A percentile compares a stretch with the other conserved stretches of the same genome.
phyloP scores from a whole-genome alignment of 495 filamentous ascomycete species.

The Hyaloscypha finlandica region DNA sequence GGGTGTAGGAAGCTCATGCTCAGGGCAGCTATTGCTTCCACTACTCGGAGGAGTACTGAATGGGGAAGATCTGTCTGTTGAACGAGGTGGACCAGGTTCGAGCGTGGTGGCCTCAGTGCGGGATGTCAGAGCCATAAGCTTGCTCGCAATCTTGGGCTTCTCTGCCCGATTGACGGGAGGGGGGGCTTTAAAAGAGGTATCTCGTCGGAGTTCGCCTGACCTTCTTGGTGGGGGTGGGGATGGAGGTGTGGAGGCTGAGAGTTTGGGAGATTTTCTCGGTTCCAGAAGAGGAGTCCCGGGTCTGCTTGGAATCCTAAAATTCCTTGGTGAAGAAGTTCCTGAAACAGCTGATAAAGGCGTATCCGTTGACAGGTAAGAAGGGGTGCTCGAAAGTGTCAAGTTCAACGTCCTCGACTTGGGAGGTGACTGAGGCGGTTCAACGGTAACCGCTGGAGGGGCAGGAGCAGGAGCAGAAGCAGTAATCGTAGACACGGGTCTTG shows the following conservation, averaged over 20 bases:
- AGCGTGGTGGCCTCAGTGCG: conserved; percentile 31
- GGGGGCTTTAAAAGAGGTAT: conserved; percentile 50
- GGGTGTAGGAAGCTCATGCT: conserved; percentile 43
- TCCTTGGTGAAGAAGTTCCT: conserved; percentile 50
- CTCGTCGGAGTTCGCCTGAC: conserved; percentile 51
- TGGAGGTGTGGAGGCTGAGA: conserved; percentile 45
- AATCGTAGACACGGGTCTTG: conserved; percentile 18
- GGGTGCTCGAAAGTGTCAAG: conserved; percentile 39
- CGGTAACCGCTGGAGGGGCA: conserved; percentile 59
- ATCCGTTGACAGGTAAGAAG: conserved; percentile 47
- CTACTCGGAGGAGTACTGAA: conserved; percentile 90
- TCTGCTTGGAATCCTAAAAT: conserved; percentile 54
- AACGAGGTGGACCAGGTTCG: conserved; percentile 16
- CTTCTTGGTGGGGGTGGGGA: conserved; percentile 57
- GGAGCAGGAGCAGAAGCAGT: neutral
- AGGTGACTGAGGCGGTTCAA: conserved; percentile 77
- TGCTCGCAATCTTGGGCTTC: conserved; percentile 72
- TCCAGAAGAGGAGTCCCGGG: conserved; percentile 51
- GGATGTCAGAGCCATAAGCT: conserved; percentile 39
- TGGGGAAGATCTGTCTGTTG: conserved; percentile 68
- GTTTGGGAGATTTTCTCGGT: conserved; percentile 44
- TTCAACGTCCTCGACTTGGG: conserved; percentile 49
- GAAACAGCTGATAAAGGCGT: conserved; percentile 49
- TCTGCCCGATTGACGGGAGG: conserved; percentile 78
- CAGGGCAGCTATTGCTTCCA: conserved; percentile 66